Evolutionary conservation across 2,329 filamentous ascomycete genomes (phyloP), one percentile per base, ranked within the genome.

Genomic region (Sphaerulina musiva): DNA sequence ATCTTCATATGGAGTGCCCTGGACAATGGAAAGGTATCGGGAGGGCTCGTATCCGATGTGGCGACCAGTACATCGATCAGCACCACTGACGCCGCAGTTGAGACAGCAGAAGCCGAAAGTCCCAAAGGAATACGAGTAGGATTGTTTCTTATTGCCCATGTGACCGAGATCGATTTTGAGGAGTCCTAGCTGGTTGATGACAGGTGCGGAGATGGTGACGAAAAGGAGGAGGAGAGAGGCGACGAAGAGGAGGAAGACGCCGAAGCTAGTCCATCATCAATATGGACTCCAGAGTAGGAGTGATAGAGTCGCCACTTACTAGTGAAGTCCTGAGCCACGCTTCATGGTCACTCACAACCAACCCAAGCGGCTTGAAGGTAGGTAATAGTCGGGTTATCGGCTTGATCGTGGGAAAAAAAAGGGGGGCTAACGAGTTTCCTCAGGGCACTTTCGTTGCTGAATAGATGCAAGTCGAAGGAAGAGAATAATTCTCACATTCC

Each of bases 101-200:
- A 68, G 59, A 32, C 73, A 60, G 64, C 82, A 85, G 66, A 77
- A 80, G 6, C 82, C 82, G 69, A 83, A 84, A 0, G 79, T 80
- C 43, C 82, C 82, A 67, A 81, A 83, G 2, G 71, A 74, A 34
- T 83, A 68, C 9, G 59, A 55, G 2, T 68, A 70, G 39, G 74
- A 63, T 26, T 70, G 65, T 4, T 66, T 56, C 12, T 59, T 59
- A 23, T 61, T 54, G 20, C 61, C 56, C 26, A 65, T 60, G 59
- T 73, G 71, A 42, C 67, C 68, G 17, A 83, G 70, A 47, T 74
- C 69, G 55, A 85, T 75, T 54, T 74, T 76, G 53, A 85, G 66
- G 38, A 85, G 69, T 43, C 75, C 71, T 42, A 84, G 73, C 60
- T 76, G 62, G 62, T 80, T 73, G 60, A 82, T 75, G 42, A 84